Evolutionary conservation across 768 basidiomycete genomes (phyloP).

Genomic region (Phanerochaete carnosa): DNA sequence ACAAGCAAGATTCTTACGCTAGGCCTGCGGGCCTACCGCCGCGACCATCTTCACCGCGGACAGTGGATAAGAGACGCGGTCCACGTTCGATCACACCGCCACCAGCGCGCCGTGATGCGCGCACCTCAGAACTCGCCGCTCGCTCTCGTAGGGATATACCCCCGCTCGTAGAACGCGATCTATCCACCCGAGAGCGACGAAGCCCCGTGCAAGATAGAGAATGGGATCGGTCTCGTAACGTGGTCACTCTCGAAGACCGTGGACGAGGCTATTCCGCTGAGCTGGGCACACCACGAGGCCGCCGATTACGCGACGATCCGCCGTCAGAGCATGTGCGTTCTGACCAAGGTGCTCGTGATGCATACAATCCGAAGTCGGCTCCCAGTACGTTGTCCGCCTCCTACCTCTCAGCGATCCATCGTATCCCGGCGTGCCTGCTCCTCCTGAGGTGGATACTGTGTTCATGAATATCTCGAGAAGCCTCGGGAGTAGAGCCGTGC

Average conservation of each 20-base stretch:
- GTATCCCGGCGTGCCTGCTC: constrained; percentile 35
- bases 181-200: background rate
- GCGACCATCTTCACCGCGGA: constrained; percentile 8
- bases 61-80: constrained; percentile 9
- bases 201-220: constrained; percentile 4
- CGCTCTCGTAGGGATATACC: constrained; percentile 16
- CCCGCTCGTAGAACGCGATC: constrained; percentile 8
- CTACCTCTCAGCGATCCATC: constrained; percentile 30
- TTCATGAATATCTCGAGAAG: constrained; percentile 33
- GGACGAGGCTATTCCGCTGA: constrained; percentile 4
- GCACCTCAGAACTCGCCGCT: constrained; percentile 8
- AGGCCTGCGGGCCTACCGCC: constrained; percentile 5
- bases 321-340: constrained; percentile 1
- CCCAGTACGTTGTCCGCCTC: constrained; percentile 67
- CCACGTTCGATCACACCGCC: constrained; percentile 19
- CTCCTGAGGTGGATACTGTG: constrained; percentile 28
- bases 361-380: constrained; percentile 28
- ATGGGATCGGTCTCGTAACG: background rate
- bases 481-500: constrained; percentile 43
- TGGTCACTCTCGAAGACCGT: background rate
- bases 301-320: constrained; percentile 10
- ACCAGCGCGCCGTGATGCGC: background rate
- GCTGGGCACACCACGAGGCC: constrained; percentile 8
- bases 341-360: constrained; percentile 17
- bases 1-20: constrained; percentile 13